These are phyloP conservation scores for Phtheirospermum japonicum DNA, from an alignment of 257 asterid species.

Conservation along the genomic window DNA sequence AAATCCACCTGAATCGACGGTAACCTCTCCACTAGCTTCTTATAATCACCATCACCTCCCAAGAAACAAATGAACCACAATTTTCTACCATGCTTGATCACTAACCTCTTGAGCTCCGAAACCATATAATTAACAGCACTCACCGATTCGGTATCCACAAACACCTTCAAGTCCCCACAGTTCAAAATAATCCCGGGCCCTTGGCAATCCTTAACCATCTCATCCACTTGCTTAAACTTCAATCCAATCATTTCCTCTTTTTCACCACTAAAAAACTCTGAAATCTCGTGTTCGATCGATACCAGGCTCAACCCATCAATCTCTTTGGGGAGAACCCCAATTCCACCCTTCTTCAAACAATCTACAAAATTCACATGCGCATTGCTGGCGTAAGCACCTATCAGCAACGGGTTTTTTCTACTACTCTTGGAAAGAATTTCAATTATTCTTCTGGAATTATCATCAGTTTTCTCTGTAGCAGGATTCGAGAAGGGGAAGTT, in stretches of 20 bases:
- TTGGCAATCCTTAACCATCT: slow-evolving; percentile 34
- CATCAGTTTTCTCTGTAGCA: slow-evolving; percentile 41
- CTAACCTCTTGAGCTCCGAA: slow-evolving; percentile 46
- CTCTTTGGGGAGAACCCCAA: slow-evolving; percentile 50
- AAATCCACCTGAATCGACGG: slow-evolving; percentile 64
- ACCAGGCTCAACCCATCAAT: slow-evolving; percentile 49
- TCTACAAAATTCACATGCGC: slow-evolving; percentile 51
- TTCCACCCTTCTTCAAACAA: slow-evolving; percentile 45
- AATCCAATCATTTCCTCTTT: slow-evolving; percentile 40
- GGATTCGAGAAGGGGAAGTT: slow-evolving; percentile 45
- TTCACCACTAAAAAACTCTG: slow-evolving; percentile 26
- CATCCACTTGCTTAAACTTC: slow-evolving; percentile 54
- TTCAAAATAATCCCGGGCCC: slow-evolving; percentile 54
- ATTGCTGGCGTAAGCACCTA: slow-evolving; percentile 65
- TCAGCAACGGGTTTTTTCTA: slow-evolving; percentile 63
- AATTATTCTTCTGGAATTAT: slow-evolving; percentile 58
- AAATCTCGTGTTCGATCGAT: slow-evolving; percentile 51
- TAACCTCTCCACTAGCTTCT: slow-evolving; percentile 51
- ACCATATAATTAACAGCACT: slow-evolving; percentile 46
- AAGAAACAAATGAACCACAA: slow-evolving; percentile 74
- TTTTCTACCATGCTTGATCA: slow-evolving; percentile 44
- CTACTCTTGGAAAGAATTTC: slow-evolving; percentile 46
- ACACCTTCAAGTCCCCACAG: slow-evolving; percentile 66
- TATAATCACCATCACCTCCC: slow-evolving; percentile 50
- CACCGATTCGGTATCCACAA: slow-evolving; percentile 45